Evolutionary conservation across 345 rosid species (phyloP), one percentile per base, ranked within the genome.

Genomic region (Triadica sebifera): DNA sequence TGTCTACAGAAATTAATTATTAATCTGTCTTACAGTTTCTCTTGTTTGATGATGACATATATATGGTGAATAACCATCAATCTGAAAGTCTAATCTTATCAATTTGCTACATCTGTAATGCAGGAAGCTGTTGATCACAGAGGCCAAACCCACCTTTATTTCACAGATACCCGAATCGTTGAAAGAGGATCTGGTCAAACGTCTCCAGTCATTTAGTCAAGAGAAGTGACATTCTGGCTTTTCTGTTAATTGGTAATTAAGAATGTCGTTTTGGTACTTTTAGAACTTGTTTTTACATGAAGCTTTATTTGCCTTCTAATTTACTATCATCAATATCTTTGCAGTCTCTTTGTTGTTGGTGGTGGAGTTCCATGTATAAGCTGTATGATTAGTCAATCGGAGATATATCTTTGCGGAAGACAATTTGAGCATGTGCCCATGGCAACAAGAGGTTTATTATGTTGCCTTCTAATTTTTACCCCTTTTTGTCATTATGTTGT

Each of bases 111-210:
- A 3, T 22, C 38, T 57, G 70, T 46, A 46, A 65, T 85, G 85
- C 88, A 93, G 99, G 93, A 86, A 85, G 80, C 71, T 66, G 82
- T 77, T 96, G 88, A 86, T 89, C 29, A 84, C 78, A 65, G 91
- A 90, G 76, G 95, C 91, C 79, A 89, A 83, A 80, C 39, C 84
- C 70, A 78, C 80, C 22, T 86, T 86, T 60, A 84, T 78, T 71
- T 74, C 90, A 5, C 80, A 88, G 79, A 85, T 96, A 58, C 98
- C 99, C 0, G 90, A 87, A 62, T 81, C 88, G 20, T 72, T 96
- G 80, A 96, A 89, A 83, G 91, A 89, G 78, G 84, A 87, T 59
- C 85, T 93, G 12, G 82, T 91, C 53, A 86, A 83, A 56, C 81
- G 70, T 60, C 86, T 96, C 49, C 78, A 68, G 73, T 72, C 84